A percentile compares a stretch with the other conserved stretches of the same genome.
These are phyloP conservation scores for Castanea crenata DNA, from an alignment of 306 rosid genomes.

Conservation along the genomic window DNA sequence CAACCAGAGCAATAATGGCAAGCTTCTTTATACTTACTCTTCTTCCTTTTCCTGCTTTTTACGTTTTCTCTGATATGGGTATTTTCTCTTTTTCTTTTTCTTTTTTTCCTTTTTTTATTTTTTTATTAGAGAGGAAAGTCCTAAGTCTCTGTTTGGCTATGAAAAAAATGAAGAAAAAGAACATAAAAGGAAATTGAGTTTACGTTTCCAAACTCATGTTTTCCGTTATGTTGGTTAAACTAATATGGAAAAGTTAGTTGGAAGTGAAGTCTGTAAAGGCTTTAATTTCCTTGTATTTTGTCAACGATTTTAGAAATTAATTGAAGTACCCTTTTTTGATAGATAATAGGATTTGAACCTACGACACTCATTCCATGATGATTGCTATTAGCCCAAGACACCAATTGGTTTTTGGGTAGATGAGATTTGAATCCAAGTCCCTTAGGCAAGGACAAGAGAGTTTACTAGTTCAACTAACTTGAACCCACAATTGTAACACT, in stretches of 20 bases:
- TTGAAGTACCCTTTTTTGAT: too few relatives aligned
- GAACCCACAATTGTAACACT: too few relatives aligned
- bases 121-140: background rate
- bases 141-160: background rate
- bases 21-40: constrained; percentile 20
- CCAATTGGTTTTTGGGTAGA: too few relatives aligned
- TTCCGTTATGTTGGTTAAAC: background rate
- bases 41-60: background rate
- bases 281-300: background rate
- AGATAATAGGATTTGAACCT: too few relatives aligned
- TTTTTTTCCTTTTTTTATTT: background rate
- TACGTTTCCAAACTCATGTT: background rate
- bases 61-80: background rate
- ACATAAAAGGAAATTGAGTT: too few relatives aligned
- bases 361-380: too few relatives aligned
- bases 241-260: background rate
- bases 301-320: background rate
- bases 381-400: too few relatives aligned
- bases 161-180: background rate
- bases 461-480: too few relatives aligned
- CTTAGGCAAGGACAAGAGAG: too few relatives aligned
- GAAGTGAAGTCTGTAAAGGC: too few relatives aligned
- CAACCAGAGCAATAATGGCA: constrained; percentile 73
- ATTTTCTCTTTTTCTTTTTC: background rate
- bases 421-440: too few relatives aligned